A percentile compares a stretch with the other conserved stretches of the same genome.
Conservation (phyloP, 2,329 filamentous ascomycete species). For the Ceratocystis papillata region DNA sequence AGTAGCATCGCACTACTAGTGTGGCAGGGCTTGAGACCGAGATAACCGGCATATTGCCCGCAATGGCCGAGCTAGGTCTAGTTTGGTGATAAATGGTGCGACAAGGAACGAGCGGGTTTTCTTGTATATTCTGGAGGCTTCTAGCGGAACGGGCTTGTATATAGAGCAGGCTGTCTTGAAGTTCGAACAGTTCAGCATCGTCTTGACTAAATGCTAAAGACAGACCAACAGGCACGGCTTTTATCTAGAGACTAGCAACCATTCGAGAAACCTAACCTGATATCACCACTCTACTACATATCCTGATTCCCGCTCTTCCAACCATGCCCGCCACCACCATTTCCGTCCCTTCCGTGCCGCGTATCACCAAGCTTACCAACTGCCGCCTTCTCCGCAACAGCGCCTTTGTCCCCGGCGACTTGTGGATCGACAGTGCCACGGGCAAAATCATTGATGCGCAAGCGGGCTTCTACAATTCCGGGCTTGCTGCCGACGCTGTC, state of each 20-base stretch:
- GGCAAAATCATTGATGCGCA: slow-evolving; percentile 72
- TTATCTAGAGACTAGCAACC: too few species aligned
- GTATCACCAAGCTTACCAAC: slow-evolving; percentile 81
- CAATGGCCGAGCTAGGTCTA: slow-evolving; percentile 1
- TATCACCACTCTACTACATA: too few species aligned
- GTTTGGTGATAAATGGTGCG: not conserved
- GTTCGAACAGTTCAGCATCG: too few species aligned
- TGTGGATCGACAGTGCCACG: slow-evolving; percentile 76
- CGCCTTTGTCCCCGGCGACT: slow-evolving; percentile 59
- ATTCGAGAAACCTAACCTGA: too few species aligned
- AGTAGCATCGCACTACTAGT: not conserved
- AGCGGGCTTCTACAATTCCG: slow-evolving; percentile 55
- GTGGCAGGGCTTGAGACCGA: not conserved
- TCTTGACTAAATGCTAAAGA: too few species aligned
- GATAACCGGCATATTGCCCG: slow-evolving; percentile 5
- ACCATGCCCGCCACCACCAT: slow-evolving; percentile 12
- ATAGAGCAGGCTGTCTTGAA: too few species aligned
- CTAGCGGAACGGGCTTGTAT: too few species aligned
- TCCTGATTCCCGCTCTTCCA: not conserved
- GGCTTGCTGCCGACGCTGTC: slow-evolving; percentile 58
- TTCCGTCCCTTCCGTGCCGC: slow-evolving; percentile 26
- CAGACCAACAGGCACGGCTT: too few species aligned
- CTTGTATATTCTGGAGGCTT: too few species aligned
- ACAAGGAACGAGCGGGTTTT: not conserved
- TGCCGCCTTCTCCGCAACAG: slow-evolving; percentile 64